These are phyloP conservation scores for Sporothrix sp. DNA, from an alignment of 2,329 filamentous ascomycete genomes.

Conservation along the genomic window DNA sequence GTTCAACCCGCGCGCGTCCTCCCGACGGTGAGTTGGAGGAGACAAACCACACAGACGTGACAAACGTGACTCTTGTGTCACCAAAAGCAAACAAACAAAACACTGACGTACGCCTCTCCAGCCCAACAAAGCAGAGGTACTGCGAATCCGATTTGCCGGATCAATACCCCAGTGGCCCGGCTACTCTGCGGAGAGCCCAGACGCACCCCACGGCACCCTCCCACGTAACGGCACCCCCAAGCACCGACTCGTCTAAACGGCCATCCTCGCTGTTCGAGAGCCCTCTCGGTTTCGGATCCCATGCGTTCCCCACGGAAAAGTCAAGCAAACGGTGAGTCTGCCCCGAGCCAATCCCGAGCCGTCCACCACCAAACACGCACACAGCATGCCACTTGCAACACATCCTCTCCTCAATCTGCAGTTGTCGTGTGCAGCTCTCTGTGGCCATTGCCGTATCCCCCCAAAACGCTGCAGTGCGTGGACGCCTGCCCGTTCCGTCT, in stretches of 20 bases:
- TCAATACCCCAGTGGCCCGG: constrained; percentile 6
- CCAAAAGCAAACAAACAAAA: background rate
- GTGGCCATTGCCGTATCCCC: too few species aligned
- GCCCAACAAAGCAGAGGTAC: constrained; percentile 17
- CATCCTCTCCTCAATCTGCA: too few species aligned
- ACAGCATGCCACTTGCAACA: background rate
- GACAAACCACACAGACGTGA: background rate
- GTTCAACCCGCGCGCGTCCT: constrained; percentile 8
- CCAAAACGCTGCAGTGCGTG: too few species aligned
- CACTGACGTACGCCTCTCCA: background rate
- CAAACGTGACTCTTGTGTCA: too few species aligned
- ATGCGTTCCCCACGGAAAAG: constrained; percentile 18
- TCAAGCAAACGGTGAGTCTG: constrained; percentile 20
- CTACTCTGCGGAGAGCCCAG: constrained; percentile 22
- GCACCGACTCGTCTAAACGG: constrained; percentile 28
- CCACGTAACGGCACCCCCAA: constrained; percentile 28
- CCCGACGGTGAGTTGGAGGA: constrained; percentile 12
- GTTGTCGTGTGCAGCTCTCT: too few species aligned
- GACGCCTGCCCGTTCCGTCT: too few species aligned
- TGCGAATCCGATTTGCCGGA: constrained; percentile 15
- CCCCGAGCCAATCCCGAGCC: too few species aligned
- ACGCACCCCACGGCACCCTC: constrained; percentile 25
- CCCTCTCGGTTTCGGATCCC: constrained; percentile 23
- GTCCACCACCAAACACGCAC: background rate
- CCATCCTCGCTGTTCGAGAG: constrained; percentile 27